These are phyloP conservation scores for Pachyrhizus erosus DNA, from an alignment of 306 rosid species.

Conservation along the genomic window DNA sequence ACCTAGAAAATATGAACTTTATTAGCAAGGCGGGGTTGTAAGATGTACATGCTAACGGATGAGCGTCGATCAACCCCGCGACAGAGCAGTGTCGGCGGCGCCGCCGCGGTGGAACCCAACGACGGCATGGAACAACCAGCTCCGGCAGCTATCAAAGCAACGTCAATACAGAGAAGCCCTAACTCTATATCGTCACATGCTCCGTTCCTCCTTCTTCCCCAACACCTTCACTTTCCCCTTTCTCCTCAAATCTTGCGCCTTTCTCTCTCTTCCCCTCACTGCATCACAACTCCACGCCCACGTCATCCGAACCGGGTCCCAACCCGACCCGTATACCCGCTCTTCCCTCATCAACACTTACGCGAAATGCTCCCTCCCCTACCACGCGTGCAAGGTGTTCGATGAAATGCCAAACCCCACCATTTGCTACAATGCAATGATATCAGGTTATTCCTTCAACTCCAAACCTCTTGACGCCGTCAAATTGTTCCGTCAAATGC, in stretches of 20 bases:
- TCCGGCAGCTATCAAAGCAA: conserved; percentile 72
- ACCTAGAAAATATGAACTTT: too few relatives aligned
- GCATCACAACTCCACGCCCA: conserved; percentile 77
- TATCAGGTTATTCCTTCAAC: conserved; percentile 70
- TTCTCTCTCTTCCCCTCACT: conserved; percentile 61
- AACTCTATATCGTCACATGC: conserved; percentile 72
- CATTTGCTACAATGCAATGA: conserved; percentile 78
- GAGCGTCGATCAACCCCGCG: conserved; percentile 9
- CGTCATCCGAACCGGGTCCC: conserved; percentile 71
- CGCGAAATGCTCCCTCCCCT: conserved; percentile 44
- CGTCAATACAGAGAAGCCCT: conserved; percentile 66
- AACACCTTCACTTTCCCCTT: conserved; percentile 84
- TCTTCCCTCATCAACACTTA: conserved; percentile 78
- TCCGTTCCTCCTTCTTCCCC: conserved; percentile 71
- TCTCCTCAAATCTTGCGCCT: conserved; percentile 83
- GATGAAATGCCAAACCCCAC: conserved; percentile 59
- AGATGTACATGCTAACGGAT: background rate
- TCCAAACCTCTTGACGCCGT: conserved; percentile 55
- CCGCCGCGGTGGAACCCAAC: conserved; percentile 20
- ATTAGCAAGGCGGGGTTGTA: too few relatives aligned
- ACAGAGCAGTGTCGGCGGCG: background rate
- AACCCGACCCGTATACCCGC: conserved; percentile 75
- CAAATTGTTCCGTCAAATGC: conserved; percentile 59
- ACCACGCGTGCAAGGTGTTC: conserved; percentile 72
- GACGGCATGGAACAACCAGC: conserved; percentile 69